Conservation (phyloP, 768 basidiomycete species). For the Gymnopilus junonius region DNA sequence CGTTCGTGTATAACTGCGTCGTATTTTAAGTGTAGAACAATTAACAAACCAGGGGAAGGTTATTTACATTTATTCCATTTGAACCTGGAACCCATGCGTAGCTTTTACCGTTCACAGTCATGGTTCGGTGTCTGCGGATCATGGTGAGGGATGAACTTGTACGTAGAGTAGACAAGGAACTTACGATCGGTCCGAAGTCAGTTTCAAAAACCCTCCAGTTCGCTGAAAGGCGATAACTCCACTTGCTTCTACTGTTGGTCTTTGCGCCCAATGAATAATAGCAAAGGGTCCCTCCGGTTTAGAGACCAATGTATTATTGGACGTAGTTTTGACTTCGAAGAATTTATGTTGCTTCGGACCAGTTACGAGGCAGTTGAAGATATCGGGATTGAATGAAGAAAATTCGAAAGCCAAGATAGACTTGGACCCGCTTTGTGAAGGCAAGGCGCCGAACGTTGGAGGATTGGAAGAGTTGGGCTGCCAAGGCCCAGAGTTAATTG, state of each 20-base stretch:
- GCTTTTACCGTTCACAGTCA: conserved; percentile 11
- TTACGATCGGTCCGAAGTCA: conserved; percentile 19
- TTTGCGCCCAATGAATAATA: not conserved
- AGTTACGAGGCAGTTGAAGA: not conserved
- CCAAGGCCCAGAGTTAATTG: conserved; percentile 21
- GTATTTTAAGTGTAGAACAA: not conserved
- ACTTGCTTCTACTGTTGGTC: conserved; percentile 4
- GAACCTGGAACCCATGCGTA: conserved; percentile 21
- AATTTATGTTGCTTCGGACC: not conserved
- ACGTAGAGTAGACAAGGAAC: not conserved
- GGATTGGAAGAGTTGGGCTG: conserved; percentile 15
- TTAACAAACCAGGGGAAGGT: not conserved
- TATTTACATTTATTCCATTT: conserved; percentile 16
- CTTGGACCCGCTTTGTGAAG: conserved; percentile 11
- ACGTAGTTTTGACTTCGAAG: not conserved
- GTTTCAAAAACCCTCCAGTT: conserved; percentile 18
- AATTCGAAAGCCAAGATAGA: not conserved
- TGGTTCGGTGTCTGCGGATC: conserved; percentile 13
- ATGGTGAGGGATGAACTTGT: not conserved
- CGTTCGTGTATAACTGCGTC: conserved; percentile 18
- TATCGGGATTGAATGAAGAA: conserved; percentile 25
- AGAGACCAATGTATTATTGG: not conserved
- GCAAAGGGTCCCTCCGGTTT: not conserved
- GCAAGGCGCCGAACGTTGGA: conserved; percentile 30
- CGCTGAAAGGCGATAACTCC: conserved; percentile 17